Conservation (phyloP, 257 asterid genomes). For the Solanum tarapatanum region DNA sequence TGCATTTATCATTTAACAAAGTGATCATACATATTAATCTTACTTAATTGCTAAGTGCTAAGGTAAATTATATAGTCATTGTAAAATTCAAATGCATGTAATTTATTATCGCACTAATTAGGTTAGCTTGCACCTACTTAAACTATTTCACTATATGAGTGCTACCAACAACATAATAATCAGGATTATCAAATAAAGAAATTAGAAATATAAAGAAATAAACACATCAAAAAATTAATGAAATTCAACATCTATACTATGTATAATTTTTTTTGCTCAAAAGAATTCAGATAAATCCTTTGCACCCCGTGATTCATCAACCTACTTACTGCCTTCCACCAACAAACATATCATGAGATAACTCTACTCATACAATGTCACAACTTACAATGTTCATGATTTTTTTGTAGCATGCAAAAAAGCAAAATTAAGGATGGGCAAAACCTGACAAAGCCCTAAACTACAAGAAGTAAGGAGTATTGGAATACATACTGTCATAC, state of each 20-base stretch:
- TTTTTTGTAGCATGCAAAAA: neutral
- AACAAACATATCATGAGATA: neutral
- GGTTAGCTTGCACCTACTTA: neutral
- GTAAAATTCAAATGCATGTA: neutral
- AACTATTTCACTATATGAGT: neutral
- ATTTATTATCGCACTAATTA: neutral
- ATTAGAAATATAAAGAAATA: neutral
- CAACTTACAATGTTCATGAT: neutral
- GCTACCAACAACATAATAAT: neutral
- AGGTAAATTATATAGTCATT: neutral
- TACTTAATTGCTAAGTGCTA: neutral
- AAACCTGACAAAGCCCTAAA: conserved; percentile 4
- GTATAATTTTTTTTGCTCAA: neutral
- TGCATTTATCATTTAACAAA: neutral
- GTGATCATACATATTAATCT: neutral
- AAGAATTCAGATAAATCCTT: neutral
- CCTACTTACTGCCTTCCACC: accelerated
- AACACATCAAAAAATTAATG: neutral
- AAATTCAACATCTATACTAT: neutral
- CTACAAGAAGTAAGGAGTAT: neutral
- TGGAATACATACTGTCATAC: conserved; percentile 8
- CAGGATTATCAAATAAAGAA: neutral
- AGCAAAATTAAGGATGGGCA: neutral
- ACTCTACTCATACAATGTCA: neutral
- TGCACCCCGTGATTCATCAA: neutral